A percentile compares a stretch with the other conserved stretches of the same genome.
These are phyloP conservation scores for Coccinonectria pachysandricola DNA, from an alignment of 2,329 filamentous ascomycete species.

Conservation along the genomic window DNA sequence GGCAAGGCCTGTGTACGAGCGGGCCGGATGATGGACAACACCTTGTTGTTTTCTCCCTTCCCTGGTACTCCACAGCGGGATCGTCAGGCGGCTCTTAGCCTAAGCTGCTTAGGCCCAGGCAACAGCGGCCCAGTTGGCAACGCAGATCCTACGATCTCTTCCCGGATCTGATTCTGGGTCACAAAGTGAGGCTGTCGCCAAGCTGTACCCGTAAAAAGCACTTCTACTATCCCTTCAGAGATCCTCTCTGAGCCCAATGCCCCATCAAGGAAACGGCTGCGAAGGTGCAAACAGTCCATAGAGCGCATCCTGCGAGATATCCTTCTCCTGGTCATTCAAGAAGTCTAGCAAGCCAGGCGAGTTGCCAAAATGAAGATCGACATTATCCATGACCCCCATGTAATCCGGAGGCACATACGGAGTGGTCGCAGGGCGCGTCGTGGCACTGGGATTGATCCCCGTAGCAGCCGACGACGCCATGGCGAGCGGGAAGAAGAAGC, in stretches of 20 bases:
- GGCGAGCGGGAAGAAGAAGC: slow-evolving; percentile 20
- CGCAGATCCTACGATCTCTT: too few species aligned
- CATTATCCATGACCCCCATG: slow-evolving; percentile 15
- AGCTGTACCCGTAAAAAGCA: too few species aligned
- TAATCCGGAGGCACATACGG: slow-evolving; percentile 9
- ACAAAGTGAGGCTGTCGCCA: too few species aligned
- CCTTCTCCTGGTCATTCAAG: slow-evolving; percentile 21
- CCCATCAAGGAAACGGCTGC: slow-evolving; percentile 20
- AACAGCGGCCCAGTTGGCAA: too few species aligned
- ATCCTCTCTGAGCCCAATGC: neutral
- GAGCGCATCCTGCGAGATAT: slow-evolving; percentile 21
- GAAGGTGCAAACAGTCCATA: slow-evolving; percentile 22
- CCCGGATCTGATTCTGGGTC: too few species aligned
- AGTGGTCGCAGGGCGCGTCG: slow-evolving; percentile 9
- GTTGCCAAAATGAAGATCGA: slow-evolving; percentile 14
- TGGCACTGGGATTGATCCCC: slow-evolving; percentile 3
- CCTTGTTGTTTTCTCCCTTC: too few species aligned
- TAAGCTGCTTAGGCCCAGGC: too few species aligned
- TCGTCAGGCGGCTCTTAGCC: too few species aligned
- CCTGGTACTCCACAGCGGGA: too few species aligned
- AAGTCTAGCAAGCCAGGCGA: slow-evolving; percentile 19
- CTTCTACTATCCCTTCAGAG: too few species aligned
- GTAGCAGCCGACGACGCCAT: slow-evolving; percentile 11
- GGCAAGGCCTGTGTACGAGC: too few species aligned
- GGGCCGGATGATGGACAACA: too few species aligned